These are phyloP conservation scores for Starmerella gropengiesseri DNA, from an alignment of 805 yeast genomes.

Conservation along the genomic window DNA sequence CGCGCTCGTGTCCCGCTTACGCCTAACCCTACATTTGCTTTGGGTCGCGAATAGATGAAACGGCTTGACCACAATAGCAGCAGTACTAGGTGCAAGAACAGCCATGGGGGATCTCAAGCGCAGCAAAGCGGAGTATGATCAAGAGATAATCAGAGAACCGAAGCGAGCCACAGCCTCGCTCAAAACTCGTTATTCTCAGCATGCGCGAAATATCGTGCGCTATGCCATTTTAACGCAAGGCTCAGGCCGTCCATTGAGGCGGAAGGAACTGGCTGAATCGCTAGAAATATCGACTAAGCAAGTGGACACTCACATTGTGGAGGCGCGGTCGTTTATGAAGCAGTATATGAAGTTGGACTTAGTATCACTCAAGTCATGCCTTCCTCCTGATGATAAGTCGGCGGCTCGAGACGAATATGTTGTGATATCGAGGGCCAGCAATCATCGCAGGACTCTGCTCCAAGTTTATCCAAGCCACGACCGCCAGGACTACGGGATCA, in stretches of 20 bases:
- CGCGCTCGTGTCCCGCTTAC: too few relatives aligned
- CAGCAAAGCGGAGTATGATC: background rate
- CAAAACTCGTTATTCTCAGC: background rate
- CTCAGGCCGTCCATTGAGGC: conserved; percentile 1
- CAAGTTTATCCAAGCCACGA: background rate
- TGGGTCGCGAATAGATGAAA: too few relatives aligned
- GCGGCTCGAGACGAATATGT: conserved; percentile 5
- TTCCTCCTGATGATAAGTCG: background rate
- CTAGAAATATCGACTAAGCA: background rate
- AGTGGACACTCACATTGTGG: background rate
- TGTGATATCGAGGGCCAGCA: background rate
- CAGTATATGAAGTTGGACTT: conserved; percentile 4
- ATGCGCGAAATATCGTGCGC: conserved; percentile 8
- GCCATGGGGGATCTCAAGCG: background rate
- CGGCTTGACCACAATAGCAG: too few relatives aligned
- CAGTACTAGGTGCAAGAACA: too few relatives aligned
- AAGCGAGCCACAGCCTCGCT: background rate
- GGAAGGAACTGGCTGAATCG: conserved; percentile 2
- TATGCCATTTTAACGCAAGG: conserved; percentile 2
- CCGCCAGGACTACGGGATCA: conserved; percentile 1
- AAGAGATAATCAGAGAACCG: background rate
- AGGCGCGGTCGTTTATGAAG: conserved; percentile 5
- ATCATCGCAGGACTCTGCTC: background rate
- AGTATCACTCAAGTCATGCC: conserved; percentile 1
- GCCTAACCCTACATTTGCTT: background rate